Evolutionary conservation across 2,329 filamentous ascomycete genomes (phyloP), one percentile per base, ranked within the genome.

Genomic region (Venturia asperata): DNA sequence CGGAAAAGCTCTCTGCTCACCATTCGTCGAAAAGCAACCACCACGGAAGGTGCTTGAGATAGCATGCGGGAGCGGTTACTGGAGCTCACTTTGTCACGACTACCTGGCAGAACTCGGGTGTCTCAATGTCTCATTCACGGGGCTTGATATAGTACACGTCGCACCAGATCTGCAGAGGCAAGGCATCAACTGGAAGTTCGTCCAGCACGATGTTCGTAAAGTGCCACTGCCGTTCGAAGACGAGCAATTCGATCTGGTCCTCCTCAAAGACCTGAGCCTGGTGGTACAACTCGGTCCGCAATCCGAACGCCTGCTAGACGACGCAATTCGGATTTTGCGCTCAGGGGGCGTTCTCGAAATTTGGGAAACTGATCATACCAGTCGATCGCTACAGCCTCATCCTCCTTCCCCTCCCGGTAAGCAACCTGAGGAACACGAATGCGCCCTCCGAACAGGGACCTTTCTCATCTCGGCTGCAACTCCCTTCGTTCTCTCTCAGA

Each of bases 301-400:
- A 66, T 83, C 86, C 42, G 79, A 82, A 56, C 74, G 75, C 30
- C 77, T 84, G n/a, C 73, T 87, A 66, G 88, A 90, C 68, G 91
- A 97, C 72, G 88, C 87, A 67, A 78, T 93, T 58, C 88, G 92
- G 21, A 77, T 96, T 15, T 79, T 96, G 43, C 86, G 83, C 69
- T 87, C 89, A 0, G 91, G 90, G 19, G 93, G 93, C 5, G 85
- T 86, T 1, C 72, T 97, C 34, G 93, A 97, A 73, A 82, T 95
- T 19, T 97, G 92, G 92, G 92, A 96, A 69, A 88, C 88, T 5
- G 92, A 97, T 76, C 86, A 92, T 72, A 84, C 88, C 15, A 85
- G 96, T 68, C 88, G 92, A 69, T 92, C 92, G 74, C 81, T 97
- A 37, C 82, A 91, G 62, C 90, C 91, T 2, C 90, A 94, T 73